Conservation (phyloP, 192 early-diverging fungal species). For the Podila verticillata region DNA sequence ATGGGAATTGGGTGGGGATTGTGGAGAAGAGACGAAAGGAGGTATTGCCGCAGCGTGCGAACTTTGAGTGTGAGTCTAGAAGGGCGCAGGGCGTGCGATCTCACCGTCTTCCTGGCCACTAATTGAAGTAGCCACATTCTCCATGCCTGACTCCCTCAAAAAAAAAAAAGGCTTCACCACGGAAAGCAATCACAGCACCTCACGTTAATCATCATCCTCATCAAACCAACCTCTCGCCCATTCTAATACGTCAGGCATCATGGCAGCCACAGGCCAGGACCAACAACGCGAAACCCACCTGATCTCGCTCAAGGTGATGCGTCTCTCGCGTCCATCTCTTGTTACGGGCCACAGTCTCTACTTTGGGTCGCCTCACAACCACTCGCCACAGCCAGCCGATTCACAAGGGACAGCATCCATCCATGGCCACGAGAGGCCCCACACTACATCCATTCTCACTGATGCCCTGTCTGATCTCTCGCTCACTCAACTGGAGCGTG, state of each 20-base stretch:
- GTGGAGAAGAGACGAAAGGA: no score
- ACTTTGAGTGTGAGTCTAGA: no score
- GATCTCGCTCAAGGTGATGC: constrained; percentile 91
- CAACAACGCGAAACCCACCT: constrained; percentile 66
- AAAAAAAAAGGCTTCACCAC: no score
- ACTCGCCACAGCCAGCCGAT: constrained; percentile 35
- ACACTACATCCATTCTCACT: constrained; percentile 56
- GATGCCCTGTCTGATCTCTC: constrained; percentile 46
- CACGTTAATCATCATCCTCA: not conserved
- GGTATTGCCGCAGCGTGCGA: no score
- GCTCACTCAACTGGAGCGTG: constrained; percentile 46
- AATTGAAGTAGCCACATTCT: no score
- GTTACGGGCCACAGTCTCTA: constrained; percentile 59
- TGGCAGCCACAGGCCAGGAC: constrained; percentile 39
- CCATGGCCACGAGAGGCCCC: constrained; percentile 32
- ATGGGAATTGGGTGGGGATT: no score
- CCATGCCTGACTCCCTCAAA: no score
- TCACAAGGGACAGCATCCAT: not conserved
- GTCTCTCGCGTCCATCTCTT: constrained; percentile 82
- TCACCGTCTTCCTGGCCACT: no score
- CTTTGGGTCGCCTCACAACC: constrained; percentile 26
- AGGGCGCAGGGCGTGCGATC: no score
- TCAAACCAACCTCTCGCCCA: not conserved
- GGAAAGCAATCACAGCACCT: no score
- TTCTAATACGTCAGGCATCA: constrained; percentile 1